Conservation (phyloP, 257 asterid genomes). For the Apocynum venetum region DNA sequence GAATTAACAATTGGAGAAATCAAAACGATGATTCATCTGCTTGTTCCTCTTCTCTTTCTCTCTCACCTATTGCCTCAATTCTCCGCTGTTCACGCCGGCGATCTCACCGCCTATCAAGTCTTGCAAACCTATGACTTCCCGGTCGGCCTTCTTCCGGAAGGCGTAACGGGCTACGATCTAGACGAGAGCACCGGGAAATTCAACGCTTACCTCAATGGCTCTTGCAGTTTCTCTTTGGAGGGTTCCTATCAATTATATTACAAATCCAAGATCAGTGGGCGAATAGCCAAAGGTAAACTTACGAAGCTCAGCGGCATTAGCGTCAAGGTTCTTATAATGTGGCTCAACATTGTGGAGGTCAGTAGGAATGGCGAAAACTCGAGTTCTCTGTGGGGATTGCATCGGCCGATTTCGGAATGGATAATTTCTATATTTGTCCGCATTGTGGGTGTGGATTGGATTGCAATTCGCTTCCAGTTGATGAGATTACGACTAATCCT, state of each 20-base stretch:
- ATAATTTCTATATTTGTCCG: constrained; percentile 56
- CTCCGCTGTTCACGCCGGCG: constrained; percentile 26
- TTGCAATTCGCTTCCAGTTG: constrained; percentile 31
- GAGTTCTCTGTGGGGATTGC: constrained; percentile 78
- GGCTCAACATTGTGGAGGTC: constrained; percentile 79
- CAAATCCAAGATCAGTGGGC: constrained; percentile 57
- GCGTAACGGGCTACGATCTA: constrained; percentile 59
- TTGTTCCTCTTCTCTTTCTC: constrained; percentile 28
- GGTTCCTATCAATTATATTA: constrained; percentile 67
- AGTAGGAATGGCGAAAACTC: constrained; percentile 44
- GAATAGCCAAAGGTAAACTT: constrained; percentile 43
- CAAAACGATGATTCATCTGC: constrained; percentile 16
- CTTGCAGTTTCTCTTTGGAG: constrained; percentile 75
- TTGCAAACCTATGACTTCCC: constrained; percentile 57
- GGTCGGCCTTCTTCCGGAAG: constrained; percentile 66
- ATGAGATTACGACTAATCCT: constrained; percentile 20
- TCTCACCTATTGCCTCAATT: constrained; percentile 3
- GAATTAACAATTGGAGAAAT: not conserved
- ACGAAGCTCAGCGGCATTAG: constrained; percentile 54
- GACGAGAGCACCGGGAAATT: constrained; percentile 54
- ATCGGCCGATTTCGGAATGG: constrained; percentile 52
- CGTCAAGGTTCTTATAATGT: constrained; percentile 59
- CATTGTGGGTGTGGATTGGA: constrained; percentile 87
- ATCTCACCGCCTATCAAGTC: constrained; percentile 55
- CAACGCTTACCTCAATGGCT: constrained; percentile 46